phyloP scores from a whole-genome alignment of 306 rosid species.

The Rubus idaeus region DNA sequence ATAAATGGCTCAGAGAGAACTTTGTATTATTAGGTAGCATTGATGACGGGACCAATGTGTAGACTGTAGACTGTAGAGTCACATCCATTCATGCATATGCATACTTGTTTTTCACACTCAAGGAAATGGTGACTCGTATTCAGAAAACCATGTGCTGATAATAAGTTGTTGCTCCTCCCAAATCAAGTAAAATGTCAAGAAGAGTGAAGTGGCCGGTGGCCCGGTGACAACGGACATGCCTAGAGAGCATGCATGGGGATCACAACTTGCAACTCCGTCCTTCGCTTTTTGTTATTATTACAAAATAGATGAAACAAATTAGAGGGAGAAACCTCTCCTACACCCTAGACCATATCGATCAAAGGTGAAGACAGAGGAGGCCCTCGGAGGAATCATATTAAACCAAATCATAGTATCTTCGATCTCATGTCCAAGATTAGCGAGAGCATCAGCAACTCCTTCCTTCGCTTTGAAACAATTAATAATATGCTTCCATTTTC shows the following conservation, averaged over 20 bases:
- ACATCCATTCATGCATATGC: background rate
- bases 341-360: too few species aligned
- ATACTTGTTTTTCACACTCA: background rate
- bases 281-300: too few species aligned
- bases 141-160: background rate
- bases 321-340: too few species aligned
- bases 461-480: background rate
- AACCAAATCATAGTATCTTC: too few species aligned
- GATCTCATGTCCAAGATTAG: too few species aligned
- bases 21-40: background rate
- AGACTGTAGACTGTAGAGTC: background rate
- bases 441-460: too few species aligned
- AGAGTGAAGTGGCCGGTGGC: background rate
- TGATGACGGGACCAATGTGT: background rate
- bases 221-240: background rate
- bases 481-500: background rate
- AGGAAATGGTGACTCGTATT: background rate
- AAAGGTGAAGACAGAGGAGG: too few species aligned
- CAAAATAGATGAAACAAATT: too few species aligned
- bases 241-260: constrained; percentile 15
- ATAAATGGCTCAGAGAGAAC: background rate
- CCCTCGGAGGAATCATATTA: too few species aligned
- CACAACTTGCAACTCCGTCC: background rate
- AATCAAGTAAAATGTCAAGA: background rate
- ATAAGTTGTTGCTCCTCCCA: background rate